Base-by-base conservation (phyloP, 2,329 filamentous ascomycete genomes). In the Penicillium crustosum region DNA sequence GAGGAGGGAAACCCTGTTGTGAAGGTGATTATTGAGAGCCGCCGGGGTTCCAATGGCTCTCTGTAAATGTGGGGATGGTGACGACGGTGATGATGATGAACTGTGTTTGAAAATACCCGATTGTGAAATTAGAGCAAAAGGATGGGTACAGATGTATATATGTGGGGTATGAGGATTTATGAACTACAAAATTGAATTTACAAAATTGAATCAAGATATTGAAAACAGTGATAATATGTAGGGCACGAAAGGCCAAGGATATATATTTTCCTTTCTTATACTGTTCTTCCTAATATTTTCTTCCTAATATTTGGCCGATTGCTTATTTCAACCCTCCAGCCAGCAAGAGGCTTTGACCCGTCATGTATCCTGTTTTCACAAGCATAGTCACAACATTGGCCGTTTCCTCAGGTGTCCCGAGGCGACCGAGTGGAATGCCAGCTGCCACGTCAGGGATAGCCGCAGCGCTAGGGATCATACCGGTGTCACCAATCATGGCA, bases 401-500 rank as follows among this genome's bases (percentile, higher is more conserved):
- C 51, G 82, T 83, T 71, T 88, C 85, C 50, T 84, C 78, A 2
- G 83, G 82, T 23, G 78, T 80, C 0, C 85, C 85, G 36, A 86
- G 70, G 43, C 85, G 75, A 2, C 83, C 82, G 2, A 87, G 77
- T 0, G 85, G 85, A 43, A 87, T 87, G 29, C 82, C 82, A 61
- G 77, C 81, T 25, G 84, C 82, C 62, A 86, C 82, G 0, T 85
- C 85, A 0, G 84, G 80, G 51, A 82, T 83, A 21, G 81, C 80
- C 60, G 83, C 79, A 41, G 81, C 81, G 59, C 83, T 79, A 2
- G 83, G 83, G 42, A 88, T 84, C 84, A 88, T 84, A 1, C 83
- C 83, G 3, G 83, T 86, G 23, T 83, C 81, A 4, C 84, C 85
- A 61, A 89, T 88, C 84, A 89, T 88, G 3, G 86, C 86, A 0